A percentile compares a stretch with the other conserved stretches of the same genome.
phyloP scores from a whole-genome alignment of 495 filamentous ascomycete genomes.

The Aspergillus taichungensis region DNA sequence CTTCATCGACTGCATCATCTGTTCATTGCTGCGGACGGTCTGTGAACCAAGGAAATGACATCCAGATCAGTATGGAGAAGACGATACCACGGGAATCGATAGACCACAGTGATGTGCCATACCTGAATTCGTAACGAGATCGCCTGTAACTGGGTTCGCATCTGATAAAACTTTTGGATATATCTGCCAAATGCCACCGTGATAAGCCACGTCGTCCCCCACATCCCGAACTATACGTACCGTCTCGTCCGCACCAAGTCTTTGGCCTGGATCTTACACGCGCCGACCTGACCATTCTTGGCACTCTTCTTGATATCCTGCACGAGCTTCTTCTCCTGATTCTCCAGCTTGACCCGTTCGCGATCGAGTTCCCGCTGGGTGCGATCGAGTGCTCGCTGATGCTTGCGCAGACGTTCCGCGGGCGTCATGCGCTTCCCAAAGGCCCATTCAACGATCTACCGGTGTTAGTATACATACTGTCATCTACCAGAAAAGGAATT shows the following conservation, averaged over 20 bases:
- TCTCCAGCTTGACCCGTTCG: conserved; percentile 88
- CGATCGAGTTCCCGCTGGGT: conserved; percentile 93
- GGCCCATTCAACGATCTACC: conserved; percentile 91
- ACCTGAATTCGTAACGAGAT: conserved; percentile 94
- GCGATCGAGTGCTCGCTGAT: conserved; percentile 92
- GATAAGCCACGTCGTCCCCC: not conserved
- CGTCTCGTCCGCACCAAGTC: conserved; percentile 87
- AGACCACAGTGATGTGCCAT: conserved; percentile 11
- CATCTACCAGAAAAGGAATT: no score
- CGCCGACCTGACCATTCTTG: conserved; percentile 93
- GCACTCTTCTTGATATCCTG: conserved; percentile 95
- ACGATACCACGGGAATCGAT: not conserved
- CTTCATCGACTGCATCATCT: conserved; percentile 99
- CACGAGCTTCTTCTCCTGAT: conserved; percentile 95
- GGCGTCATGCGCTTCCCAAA: conserved; percentile 98
- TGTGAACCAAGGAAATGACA: conserved; percentile 19
- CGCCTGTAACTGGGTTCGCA: conserved; percentile 93
- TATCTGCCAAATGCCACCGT: conserved; percentile 48
- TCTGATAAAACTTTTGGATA: conserved; percentile 95
- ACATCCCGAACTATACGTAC: conserved; percentile 31
- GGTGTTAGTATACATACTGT: conserved; percentile 1
- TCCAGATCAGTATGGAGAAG: conserved; percentile 5
- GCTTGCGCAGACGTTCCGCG: conserved; percentile 90
- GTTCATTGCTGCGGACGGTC: conserved; percentile 95
- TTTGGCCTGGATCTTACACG: conserved; percentile 95